Percentiles rank a stretch among this genome's conserved stretches.
These are phyloP conservation scores for Isoetes engelmannii DNA, from an alignment of 83 land plant species.

Conservation along the genomic window DNA sequence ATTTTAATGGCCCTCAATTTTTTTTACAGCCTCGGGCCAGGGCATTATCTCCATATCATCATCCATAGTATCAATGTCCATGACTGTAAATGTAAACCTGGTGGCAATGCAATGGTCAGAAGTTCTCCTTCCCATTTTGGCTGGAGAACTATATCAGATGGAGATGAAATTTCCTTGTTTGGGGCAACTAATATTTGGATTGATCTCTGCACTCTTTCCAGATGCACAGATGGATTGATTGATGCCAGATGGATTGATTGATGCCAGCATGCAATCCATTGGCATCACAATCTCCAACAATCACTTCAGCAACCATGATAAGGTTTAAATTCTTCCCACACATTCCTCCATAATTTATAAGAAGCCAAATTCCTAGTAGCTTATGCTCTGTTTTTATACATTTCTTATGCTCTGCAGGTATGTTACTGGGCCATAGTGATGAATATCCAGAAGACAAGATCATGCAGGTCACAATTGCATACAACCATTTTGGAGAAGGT, in stretches of 20 bases:
- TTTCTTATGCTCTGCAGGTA: constrained; percentile 26
- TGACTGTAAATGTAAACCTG: too few relatives aligned
- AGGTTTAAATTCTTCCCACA: constrained; percentile 14
- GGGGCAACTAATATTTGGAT: constrained; percentile 49
- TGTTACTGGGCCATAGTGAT: constrained; percentile 53
- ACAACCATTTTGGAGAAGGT: constrained; percentile 13
- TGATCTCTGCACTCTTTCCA: constrained; percentile 44
- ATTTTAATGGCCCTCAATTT: too few relatives aligned
- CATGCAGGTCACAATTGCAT: constrained; percentile 59
- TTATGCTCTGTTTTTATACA: too few relatives aligned
- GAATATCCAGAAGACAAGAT: constrained; percentile 39
- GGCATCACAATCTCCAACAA: constrained; percentile 48
- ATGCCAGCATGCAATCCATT: constrained; percentile 50
- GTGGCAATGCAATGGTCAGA: too few relatives aligned
- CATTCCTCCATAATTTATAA: too few relatives aligned
- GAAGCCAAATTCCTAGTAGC: too few relatives aligned
- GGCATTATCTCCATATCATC: too few relatives aligned
- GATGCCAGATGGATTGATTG: constrained; percentile 54
- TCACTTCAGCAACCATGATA: constrained; percentile 53
- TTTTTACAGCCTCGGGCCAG: too few relatives aligned
- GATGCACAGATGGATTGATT: constrained; percentile 50
- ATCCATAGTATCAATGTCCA: too few relatives aligned
- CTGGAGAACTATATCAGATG: constrained; percentile 15
- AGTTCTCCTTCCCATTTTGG: too few relatives aligned
- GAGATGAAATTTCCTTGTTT: constrained; percentile 48